phyloP scores from a whole-genome alignment of 176 grass and related monocot genomes.

The Hordeum marinum region DNA sequence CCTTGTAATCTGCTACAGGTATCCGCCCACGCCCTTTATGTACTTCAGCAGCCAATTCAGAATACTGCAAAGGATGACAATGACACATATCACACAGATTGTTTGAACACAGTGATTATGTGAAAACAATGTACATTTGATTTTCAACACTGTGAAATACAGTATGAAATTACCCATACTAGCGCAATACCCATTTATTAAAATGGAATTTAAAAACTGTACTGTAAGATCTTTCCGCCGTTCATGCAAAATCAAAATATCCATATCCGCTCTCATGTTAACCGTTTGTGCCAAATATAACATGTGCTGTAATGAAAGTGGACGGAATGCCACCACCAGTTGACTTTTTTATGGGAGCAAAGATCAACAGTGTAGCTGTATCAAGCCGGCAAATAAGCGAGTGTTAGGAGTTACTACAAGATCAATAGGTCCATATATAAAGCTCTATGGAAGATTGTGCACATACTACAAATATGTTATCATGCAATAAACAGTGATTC shows the following conservation, averaged over 20 bases:
- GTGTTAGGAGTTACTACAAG: neutral
- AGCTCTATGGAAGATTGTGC: neutral
- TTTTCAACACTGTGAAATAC: neutral
- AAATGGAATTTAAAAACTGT: neutral
- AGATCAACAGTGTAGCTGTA: neutral
- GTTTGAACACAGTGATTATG: neutral
- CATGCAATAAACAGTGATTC: too few species aligned
- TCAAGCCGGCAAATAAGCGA: conserved; percentile 17
- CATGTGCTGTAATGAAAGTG: neutral
- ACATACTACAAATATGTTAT: too few species aligned
- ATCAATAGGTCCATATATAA: neutral
- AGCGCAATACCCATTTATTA: neutral
- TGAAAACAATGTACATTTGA: neutral
- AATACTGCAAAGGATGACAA: conserved; percentile 58
- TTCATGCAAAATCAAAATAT: neutral
- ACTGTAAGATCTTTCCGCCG: neutral
- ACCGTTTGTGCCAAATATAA: neutral
- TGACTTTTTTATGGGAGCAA: neutral
- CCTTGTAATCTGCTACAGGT: conserved; percentile 98
- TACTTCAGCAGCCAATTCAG: conserved; percentile 80
- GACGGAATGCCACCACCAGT: neutral
- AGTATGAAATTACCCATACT: neutral
- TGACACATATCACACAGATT: neutral
- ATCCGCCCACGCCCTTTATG: conserved; percentile 80
- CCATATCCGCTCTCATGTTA: neutral